A percentile compares a stretch with the other conserved stretches of the same genome.
These are phyloP conservation scores for Phytophthora macrochlamydospora DNA, from an alignment of 352 stramenopile species.

Conservation along the genomic window DNA sequence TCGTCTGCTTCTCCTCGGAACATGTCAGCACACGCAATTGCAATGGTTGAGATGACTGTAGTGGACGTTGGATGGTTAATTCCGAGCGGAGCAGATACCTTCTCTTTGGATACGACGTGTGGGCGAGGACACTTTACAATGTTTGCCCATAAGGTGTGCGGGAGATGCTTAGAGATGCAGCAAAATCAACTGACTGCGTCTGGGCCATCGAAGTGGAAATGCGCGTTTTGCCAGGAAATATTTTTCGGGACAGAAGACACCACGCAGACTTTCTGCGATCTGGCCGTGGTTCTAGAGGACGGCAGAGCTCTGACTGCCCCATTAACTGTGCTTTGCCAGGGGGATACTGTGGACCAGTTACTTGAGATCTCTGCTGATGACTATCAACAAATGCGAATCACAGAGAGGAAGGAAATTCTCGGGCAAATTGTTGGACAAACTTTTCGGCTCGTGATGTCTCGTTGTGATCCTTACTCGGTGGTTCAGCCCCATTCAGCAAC, in stretches of 20 bases:
- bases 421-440: conserved; percentile 33
- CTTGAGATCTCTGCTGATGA: conserved; percentile 47
- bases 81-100: conserved; percentile 21
- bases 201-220: conserved; percentile 47
- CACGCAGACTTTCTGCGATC: conserved; percentile 45
- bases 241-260: conserved; percentile 58
- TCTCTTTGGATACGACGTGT: conserved; percentile 48
- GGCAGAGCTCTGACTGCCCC: conserved; percentile 18
- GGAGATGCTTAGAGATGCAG: conserved; percentile 26
- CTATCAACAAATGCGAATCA: conserved; percentile 53
- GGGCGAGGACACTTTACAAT: conserved; percentile 53
- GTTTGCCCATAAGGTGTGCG: conserved; percentile 42
- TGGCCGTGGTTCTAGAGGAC: conserved; percentile 53
- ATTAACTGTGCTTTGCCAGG: conserved; percentile 48
- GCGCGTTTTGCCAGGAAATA: conserved; percentile 56
- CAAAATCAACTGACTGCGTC: background rate
- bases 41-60: conserved; percentile 38
- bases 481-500: background rate
- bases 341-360: conserved; percentile 42
- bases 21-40: conserved; percentile 18
- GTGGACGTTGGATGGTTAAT: conserved; percentile 57
- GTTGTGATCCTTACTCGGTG: conserved; percentile 34
- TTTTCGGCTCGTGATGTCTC: conserved; percentile 52
- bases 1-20: background rate
- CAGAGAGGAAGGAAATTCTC: conserved; percentile 42